Evolutionary conservation across 116 monocot species (phyloP), one percentile per base, ranked within the genome.

Genomic region (Iris pallida): DNA sequence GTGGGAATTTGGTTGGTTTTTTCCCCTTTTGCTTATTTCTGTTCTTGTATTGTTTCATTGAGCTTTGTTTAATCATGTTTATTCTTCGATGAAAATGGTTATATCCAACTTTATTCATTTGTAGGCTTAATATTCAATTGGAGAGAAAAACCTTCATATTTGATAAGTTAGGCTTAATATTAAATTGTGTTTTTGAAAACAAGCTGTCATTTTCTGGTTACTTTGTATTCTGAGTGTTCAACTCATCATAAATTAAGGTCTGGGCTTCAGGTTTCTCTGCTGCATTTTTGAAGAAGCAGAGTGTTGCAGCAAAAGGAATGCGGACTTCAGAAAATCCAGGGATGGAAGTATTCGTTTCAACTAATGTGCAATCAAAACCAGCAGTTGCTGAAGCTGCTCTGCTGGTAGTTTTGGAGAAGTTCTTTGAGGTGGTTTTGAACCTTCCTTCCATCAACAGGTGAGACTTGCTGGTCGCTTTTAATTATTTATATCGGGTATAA

Each of bases 241-340:
- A 5, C 57, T 19, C 7, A 43, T 43, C 45, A 11, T 42, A 15
- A 30, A 1, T 68, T 14, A 65, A 97, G 97, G 97, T 92, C 12
- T 97, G 92, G 97, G 97, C 92, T 61, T 90, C 85, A 7, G 97
- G 97, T 45, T 97, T 97, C 71, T 97, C 97, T 54, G 92, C 97
- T 77, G 97, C 97, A 49, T 73, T 92, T 71, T 72, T 97, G 65
- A 92, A 87, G 59, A 97, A 97, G 71, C 89, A 71, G 59, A 97
- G 97, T 53, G 70, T 89, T 16, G 83, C 83, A 47, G 75, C 92
- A 19, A 92, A 89, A 77, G 83, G 88, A 16, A 41, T 65, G 13
- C 11, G 44, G 41, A 61, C 18, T 20, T 65, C 77, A 47, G 69
- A 63, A 51, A 59, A 45, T 65, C 20, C 53, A 13, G 69, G 75